A percentile compares a stretch with the other conserved stretches of the same genome.
phyloP scores from a whole-genome alignment of 2,329 filamentous ascomycete species.

The Fusarium chlamydosporum region DNA sequence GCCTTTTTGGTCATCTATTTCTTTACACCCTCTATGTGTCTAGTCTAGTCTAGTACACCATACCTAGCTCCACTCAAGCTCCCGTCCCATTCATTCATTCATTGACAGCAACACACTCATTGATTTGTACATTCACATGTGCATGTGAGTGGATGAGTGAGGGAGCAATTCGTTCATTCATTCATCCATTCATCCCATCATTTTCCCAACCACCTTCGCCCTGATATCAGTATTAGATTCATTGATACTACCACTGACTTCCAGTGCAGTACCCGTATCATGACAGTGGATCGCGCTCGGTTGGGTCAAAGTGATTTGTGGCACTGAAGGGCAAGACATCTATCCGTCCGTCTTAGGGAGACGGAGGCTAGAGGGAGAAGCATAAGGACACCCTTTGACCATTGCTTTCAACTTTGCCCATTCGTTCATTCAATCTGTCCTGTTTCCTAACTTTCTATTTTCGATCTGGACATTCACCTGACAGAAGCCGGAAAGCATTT shows the following conservation, averaged over 20 bases:
- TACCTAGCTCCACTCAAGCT: constrained; percentile 40
- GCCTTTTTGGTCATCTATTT: no score
- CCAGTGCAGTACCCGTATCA: constrained; percentile 24
- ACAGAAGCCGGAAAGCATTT: constrained; percentile 19
- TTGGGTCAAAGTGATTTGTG: constrained; percentile 42
- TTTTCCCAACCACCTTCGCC: constrained; percentile 16
- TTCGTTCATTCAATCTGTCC: constrained; percentile 37
- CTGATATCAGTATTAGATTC: constrained; percentile 12
- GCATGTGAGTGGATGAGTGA: constrained; percentile 10
- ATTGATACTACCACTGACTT: constrained; percentile 16
- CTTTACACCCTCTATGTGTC: no score
- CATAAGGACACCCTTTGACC: constrained; percentile 36
- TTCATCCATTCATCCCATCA: constrained; percentile 31
- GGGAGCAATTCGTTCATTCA: neutral
- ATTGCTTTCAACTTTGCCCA: constrained; percentile 18
- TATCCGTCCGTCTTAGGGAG: constrained; percentile 32
- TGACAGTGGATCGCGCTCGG: constrained; percentile 39
- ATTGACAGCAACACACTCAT: constrained; percentile 7
- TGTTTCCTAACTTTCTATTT: constrained; percentile 22
- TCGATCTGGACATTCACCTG: constrained; percentile 13
- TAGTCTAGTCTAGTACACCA: neutral
- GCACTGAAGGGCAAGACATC: constrained; percentile 41
- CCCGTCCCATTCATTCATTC: constrained; percentile 3
- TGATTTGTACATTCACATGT: constrained; percentile 31
- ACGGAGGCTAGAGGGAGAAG: constrained; percentile 27